A percentile compares a stretch with the other conserved stretches of the same genome.
Conservation (phyloP, 371 early-diverging fungal species). For the Capniomyces stellatus region DNA sequence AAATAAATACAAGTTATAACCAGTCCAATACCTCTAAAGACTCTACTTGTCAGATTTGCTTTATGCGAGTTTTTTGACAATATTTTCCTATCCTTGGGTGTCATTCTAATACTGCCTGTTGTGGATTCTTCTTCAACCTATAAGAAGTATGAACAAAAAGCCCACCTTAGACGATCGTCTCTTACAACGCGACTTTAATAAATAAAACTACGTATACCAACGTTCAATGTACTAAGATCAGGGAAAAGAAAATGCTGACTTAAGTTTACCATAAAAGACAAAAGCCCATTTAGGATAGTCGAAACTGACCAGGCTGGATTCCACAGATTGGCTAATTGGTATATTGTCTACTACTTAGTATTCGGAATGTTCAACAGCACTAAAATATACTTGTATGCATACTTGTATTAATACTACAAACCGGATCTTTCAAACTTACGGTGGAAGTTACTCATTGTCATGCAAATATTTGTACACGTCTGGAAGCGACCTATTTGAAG, state of each 20-base stretch:
- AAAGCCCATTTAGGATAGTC: constrained; percentile 82
- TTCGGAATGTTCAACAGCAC: no score
- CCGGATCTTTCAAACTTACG: no score
- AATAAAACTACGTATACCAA: no score
- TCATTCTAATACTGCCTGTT: constrained; percentile 74
- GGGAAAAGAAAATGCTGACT: neutral
- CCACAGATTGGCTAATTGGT: constrained; percentile 46
- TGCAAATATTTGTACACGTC: constrained; percentile 74
- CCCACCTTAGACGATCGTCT: no score
- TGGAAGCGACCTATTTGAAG: no score
- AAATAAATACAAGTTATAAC: no score
- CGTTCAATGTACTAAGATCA: no score
- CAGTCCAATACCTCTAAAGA: constrained; percentile 71
- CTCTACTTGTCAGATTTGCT: constrained; percentile 49
- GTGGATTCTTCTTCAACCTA: constrained; percentile 59
- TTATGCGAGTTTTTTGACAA: constrained; percentile 60
- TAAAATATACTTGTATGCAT: no score
- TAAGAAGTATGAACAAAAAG: constrained; percentile 12
- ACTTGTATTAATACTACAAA: no score
- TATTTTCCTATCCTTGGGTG: constrained; percentile 50
- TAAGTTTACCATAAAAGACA: constrained; percentile 77
- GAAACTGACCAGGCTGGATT: constrained; percentile 94
- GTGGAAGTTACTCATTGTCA: constrained; percentile 91
- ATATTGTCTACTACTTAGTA: no score
- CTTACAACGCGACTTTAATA: no score